These are phyloP conservation scores for Asterophora lycoperdoides DNA, from an alignment of 768 basidiomycete genomes.

Conservation along the genomic window DNA sequence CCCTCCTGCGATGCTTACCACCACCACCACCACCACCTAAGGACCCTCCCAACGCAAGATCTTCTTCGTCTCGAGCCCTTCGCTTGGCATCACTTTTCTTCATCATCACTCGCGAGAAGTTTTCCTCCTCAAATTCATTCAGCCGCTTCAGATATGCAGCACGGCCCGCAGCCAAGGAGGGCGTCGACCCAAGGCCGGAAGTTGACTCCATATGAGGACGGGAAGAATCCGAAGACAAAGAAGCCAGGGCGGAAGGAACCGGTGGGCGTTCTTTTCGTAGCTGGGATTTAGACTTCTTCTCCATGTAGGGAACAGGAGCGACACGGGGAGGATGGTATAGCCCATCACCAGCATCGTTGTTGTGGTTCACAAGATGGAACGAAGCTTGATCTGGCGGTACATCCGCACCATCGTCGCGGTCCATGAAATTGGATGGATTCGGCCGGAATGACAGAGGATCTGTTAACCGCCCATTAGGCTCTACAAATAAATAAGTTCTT, in stretches of 20 bases:
- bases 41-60: constrained; percentile 80
- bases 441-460: constrained; percentile 92
- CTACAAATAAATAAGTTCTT: not conserved
- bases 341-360: constrained; percentile 30
- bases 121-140: constrained; percentile 90
- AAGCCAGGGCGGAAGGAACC: constrained; percentile 62
- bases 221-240: constrained; percentile 61
- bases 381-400: constrained; percentile 1
- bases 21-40: constrained; percentile 39
- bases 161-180: constrained; percentile 56
- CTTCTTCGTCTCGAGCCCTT: constrained; percentile 76
- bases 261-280: constrained; percentile 48
- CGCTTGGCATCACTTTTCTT: constrained; percentile 80
- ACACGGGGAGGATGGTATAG: constrained; percentile 85
- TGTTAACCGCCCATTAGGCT: constrained; percentile 26
- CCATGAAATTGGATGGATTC: constrained; percentile 73
- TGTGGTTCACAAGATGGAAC: not conserved
- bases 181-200: constrained; percentile 63
- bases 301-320: constrained; percentile 81
- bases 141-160: constrained; percentile 77
- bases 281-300: constrained; percentile 43
- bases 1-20: constrained; percentile 49
- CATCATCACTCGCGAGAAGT: constrained; percentile 87
- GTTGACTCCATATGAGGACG: constrained; percentile 69
- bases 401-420: constrained; percentile 27